Evolutionary conservation across 73 alveolate genomes (phyloP).

Genomic region (Symbiodinium natans): DNA sequence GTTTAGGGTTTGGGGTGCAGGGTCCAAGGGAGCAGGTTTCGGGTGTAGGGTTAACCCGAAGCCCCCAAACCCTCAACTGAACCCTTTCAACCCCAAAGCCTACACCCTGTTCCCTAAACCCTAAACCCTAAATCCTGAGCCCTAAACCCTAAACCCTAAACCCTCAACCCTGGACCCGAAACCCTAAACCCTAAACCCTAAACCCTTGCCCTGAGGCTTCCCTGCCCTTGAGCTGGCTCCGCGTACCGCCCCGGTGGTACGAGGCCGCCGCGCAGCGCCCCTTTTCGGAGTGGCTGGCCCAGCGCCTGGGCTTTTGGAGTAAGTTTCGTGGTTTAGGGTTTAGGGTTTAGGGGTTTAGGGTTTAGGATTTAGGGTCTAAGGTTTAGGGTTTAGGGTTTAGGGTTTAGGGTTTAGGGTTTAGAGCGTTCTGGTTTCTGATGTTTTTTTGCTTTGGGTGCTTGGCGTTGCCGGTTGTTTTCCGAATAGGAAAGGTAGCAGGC

Average conservation of each 20-base stretch:
- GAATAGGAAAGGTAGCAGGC: no score
- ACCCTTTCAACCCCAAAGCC: no score
- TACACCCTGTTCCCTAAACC: background rate
- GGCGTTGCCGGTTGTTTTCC: no score
- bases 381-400: no score
- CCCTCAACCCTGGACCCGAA: background rate
- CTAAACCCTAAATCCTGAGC: background rate
- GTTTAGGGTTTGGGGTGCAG: background rate
- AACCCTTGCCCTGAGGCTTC: background rate
- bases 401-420: no score
- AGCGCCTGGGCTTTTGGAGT: background rate
- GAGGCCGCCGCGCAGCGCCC: background rate
- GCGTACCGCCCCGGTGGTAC: no score
- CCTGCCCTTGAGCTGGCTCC: background rate
- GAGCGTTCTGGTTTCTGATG: no score
- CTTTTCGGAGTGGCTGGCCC: background rate
- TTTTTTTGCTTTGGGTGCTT: no score
- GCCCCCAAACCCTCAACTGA: no score
- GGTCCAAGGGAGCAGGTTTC: no score
- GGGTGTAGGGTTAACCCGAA: no score
- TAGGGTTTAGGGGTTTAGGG: background rate
- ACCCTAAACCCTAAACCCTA: background rate
- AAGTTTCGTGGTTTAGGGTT: background rate
- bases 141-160: background rate
- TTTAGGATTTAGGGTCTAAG: background rate